Conservation (phyloP, 2,329 filamentous ascomycete species). For the Aspergillus phoenicis region DNA sequence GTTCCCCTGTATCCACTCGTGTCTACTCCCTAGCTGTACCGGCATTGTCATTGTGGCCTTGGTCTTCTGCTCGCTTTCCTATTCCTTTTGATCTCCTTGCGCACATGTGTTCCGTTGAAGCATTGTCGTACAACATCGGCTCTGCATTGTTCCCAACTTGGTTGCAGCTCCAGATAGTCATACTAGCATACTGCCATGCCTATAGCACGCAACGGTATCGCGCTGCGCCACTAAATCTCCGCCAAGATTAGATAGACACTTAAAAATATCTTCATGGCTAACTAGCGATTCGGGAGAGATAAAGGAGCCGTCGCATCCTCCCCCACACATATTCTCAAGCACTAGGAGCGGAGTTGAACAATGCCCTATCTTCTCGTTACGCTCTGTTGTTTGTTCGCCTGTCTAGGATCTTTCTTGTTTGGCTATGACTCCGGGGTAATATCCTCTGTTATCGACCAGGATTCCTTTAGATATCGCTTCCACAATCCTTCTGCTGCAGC, state of each 20-base stretch:
- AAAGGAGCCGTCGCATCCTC: neutral
- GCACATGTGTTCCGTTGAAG: neutral
- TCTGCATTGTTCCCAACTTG: neutral
- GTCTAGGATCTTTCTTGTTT: slow-evolving; percentile 52
- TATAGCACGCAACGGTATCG: neutral
- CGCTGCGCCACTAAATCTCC: neutral
- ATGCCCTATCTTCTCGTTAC: slow-evolving; percentile 37
- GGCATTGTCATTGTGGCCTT: neutral
- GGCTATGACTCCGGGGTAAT: slow-evolving; percentile 51
- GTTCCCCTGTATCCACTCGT: neutral
- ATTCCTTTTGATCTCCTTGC: neutral
- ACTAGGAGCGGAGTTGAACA: neutral
- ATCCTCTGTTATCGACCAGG: slow-evolving; percentile 39
- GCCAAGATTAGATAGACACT: neutral
- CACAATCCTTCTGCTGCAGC: slow-evolving; percentile 34
- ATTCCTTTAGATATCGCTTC: slow-evolving; percentile 37
- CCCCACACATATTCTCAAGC: neutral
- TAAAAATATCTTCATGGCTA: neutral
- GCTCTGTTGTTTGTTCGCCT: slow-evolving; percentile 47
- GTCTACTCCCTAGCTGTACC: neutral
- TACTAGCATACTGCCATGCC: neutral
- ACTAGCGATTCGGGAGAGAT: neutral
- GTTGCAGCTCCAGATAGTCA: neutral
- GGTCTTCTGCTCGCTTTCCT: neutral
- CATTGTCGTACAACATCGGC: neutral